Conservation (phyloP, 331 rosid genomes). For the Pyrus hybrid region DNA sequence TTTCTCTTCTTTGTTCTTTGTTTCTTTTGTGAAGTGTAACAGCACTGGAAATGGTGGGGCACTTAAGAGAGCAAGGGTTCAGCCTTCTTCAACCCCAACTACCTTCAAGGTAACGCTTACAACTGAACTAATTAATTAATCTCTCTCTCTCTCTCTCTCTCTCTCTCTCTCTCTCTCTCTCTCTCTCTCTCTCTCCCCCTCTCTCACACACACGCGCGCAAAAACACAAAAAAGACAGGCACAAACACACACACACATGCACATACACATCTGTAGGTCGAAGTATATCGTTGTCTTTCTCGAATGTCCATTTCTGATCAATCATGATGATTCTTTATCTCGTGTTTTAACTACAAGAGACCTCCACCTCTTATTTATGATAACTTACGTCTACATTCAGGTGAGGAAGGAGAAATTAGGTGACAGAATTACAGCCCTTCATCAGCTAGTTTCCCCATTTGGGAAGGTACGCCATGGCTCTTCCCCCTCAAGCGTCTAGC, state of each 20-base stretch:
- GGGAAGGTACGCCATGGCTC: conserved; percentile 59
- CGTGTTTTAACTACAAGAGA: conserved; percentile 4
- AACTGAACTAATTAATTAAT: neutral
- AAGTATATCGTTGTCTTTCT: conserved; percentile 62
- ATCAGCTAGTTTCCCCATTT: conserved; percentile 97
- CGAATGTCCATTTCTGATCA: conserved; percentile 50
- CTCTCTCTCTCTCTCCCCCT: neutral
- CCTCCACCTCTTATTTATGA: conserved; percentile 12
- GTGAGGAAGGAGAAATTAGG: conserved; percentile 99
- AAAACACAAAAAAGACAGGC: conserved; percentile 10
- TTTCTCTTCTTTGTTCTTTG: neutral
- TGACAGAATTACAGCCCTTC: conserved; percentile 94
- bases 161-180: conserved; percentile 3
- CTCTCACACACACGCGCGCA: neutral
- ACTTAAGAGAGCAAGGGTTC: conserved; percentile 89
- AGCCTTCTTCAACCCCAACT: conserved; percentile 58
- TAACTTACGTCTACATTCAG: conserved; percentile 27
- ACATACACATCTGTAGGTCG: conserved; percentile 23
- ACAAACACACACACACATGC: conserved; percentile 22
- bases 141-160: conserved; percentile 10
- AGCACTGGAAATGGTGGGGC: conserved; percentile 57
- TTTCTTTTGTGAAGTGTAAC: conserved; percentile 49
- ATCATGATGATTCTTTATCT: conserved; percentile 40
- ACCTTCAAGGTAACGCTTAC: conserved; percentile 67
- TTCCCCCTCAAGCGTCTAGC: neutral